These are phyloP conservation scores for Calonectria naviculata DNA, from an alignment of 2,329 filamentous ascomycete genomes.

Conservation along the genomic window DNA sequence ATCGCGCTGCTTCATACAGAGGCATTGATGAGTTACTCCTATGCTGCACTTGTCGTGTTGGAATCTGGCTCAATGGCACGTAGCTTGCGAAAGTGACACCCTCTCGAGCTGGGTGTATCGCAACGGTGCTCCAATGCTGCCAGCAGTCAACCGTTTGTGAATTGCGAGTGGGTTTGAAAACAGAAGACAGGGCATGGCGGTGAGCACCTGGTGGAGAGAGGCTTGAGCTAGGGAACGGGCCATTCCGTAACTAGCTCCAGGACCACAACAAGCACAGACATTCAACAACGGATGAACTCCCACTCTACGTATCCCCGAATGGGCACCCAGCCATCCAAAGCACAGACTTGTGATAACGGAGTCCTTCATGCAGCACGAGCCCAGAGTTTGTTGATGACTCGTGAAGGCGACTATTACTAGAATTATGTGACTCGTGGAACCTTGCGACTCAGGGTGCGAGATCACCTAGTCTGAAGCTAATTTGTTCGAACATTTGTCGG, in stretches of 20 bases:
- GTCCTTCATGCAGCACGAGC: constrained; percentile 9
- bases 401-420: neutral
- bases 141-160: neutral
- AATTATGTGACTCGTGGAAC: neutral
- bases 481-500: neutral
- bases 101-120: neutral
- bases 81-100: no score
- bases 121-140: neutral
- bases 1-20: neutral
- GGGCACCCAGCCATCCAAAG: neutral
- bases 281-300: constrained; percentile 4
- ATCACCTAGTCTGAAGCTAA: neutral
- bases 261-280: constrained; percentile 4
- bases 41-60: neutral
- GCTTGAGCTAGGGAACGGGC: constrained; percentile 25
- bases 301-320: neutral
- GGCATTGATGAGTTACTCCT: neutral
- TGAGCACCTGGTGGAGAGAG: constrained; percentile 19
- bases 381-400: neutral
- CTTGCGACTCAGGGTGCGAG: neutral
- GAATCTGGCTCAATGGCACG: neutral
- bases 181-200: constrained; percentile 22
- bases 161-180: neutral
- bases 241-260: constrained; percentile 26
- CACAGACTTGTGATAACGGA: constrained; percentile 2